Base-by-base conservation (phyloP, 306 rosid species). In the Trichosanthes cucumerina region DNA sequence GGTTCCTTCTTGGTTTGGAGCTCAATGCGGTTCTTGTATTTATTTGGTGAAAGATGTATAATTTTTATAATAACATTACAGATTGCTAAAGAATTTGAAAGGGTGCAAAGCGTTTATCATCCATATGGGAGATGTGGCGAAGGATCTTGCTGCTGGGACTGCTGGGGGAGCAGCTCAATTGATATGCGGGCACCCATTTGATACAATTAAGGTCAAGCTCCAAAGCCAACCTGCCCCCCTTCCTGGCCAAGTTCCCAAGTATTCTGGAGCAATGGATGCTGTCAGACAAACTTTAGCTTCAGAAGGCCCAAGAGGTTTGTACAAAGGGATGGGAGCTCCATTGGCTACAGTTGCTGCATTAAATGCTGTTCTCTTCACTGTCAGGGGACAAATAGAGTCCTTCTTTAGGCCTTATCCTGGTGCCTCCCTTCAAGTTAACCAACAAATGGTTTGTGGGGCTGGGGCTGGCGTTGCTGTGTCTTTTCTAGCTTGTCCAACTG, bases 291-390 rank as follows among this genome's bases (percentile, higher is more conserved):
- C 99, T 26, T 2, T 96, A 83, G 91, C 96, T 41, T 91, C 93
- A 36, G 99, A 96, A 90, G 99, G 99, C 14, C 83, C 91, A 47
- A 80, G 91, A 58, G 98, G 99, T 18, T 88, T 96, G 80, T 96
- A 91, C 87, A 96, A 96, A 88, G 99, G 97, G 33, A 92, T 92
- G 98, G 99, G 99, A 46, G 99, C 96, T 75, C 99, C 98, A 50
- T 88, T 96, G 56, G 99, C 99, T 47, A 96, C 98, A 3, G 99
- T 96, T 62, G 98, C 99, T 7, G 96, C 96, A 34, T 91, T 92
- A 83, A 96, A 96, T 60, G 98, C 99, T 26, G 93, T 96, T 80
- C 91, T 96, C 62, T 96, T 96, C 84, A 60, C 96, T 2, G 99
- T 86, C 24, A 90, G 96, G 85, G 99, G 99, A 16, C 92, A 96